Percentiles rank a stretch among this genome's conserved stretches.
These are phyloP conservation scores for Fusarium sp. DNA, from an alignment of 2,329 filamentous ascomycete species.

Conservation along the genomic window DNA sequence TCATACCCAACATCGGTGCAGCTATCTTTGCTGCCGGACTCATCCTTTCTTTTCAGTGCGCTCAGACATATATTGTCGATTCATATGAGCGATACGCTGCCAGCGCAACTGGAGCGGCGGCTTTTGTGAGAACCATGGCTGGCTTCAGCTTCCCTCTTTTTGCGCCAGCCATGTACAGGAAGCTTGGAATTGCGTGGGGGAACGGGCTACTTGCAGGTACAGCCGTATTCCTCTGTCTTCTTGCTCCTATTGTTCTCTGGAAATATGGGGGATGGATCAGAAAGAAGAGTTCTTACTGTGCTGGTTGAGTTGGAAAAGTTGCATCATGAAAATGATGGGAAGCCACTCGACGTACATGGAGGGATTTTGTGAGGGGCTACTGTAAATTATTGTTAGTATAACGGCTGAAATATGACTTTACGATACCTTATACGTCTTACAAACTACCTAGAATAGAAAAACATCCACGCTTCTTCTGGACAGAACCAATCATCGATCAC, in stretches of 20 bases:
- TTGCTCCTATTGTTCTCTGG: conserved; percentile 36
- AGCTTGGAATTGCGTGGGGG: conserved; percentile 58
- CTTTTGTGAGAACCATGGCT: conserved; percentile 64
- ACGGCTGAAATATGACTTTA: too few relatives aligned
- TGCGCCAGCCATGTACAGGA: conserved; percentile 57
- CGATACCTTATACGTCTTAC: too few relatives aligned
- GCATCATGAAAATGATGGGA: neutral
- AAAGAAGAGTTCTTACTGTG: conserved; percentile 36
- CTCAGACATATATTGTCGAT: conserved; percentile 69
- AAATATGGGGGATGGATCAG: conserved; percentile 36
- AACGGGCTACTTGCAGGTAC: conserved; percentile 51
- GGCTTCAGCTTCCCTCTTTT: conserved; percentile 70
- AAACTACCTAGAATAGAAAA: too few relatives aligned
- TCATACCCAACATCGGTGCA: conserved; percentile 68
- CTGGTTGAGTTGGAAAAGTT: conserved; percentile 7
- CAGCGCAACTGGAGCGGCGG: conserved; percentile 62
- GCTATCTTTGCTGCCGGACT: conserved; percentile 59
- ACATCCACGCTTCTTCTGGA: too few relatives aligned
- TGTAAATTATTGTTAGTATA: too few relatives aligned
- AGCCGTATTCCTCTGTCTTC: conserved; percentile 37
- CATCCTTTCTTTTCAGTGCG: conserved; percentile 67
- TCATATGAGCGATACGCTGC: conserved; percentile 55
- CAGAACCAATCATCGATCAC: too few relatives aligned
- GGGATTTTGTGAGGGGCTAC: too few relatives aligned
- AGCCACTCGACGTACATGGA: neutral